Percentiles rank a stretch among this genome's conserved stretches.
These are phyloP conservation scores for Yarrowia divulgata DNA, from an alignment of 805 yeast genomes.

Conservation along the genomic window DNA sequence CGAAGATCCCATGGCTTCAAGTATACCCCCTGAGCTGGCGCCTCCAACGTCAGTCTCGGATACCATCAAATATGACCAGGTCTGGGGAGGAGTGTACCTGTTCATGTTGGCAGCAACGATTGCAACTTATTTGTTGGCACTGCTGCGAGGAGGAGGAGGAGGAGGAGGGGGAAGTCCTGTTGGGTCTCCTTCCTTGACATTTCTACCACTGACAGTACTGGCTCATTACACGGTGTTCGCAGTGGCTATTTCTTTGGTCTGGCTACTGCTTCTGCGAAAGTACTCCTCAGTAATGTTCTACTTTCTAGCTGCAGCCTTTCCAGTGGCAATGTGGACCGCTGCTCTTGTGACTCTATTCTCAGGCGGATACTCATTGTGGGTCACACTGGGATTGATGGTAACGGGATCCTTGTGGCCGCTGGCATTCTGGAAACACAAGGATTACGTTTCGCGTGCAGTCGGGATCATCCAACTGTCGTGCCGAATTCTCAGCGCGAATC, in stretches of 20 bases:
- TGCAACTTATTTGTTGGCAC: constrained; percentile 48
- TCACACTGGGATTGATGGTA: constrained; percentile 44
- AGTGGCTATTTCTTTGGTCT: constrained; percentile 45
- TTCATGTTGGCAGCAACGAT: constrained; percentile 46
- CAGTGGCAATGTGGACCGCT: constrained; percentile 19
- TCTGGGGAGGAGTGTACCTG: constrained; percentile 47
- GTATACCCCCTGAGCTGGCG: constrained; percentile 27
- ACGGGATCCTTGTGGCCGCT: constrained; percentile 47
- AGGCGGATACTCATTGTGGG: constrained; percentile 22
- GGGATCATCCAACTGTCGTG: constrained; percentile 52
- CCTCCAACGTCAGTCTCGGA: constrained; percentile 13
- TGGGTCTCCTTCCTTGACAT: constrained; percentile 10
- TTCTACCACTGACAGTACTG: constrained; percentile 41
- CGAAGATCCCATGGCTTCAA: constrained; percentile 35
- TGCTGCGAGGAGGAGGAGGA: constrained; percentile 44
- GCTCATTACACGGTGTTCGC: constrained; percentile 45
- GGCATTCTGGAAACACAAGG: constrained; percentile 46
- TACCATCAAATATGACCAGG: constrained; percentile 42
- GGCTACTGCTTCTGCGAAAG: constrained; percentile 47
- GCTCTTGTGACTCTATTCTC: constrained; percentile 12
- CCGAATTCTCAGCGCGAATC: constrained; percentile 49
- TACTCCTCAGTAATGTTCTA: constrained; percentile 44
- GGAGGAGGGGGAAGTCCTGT: constrained; percentile 25
- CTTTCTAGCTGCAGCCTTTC: constrained; percentile 29
- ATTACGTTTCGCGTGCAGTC: constrained; percentile 47